Percentiles rank a stretch among this genome's conserved stretches.
Conservation (phyloP, 768 basidiomycete genomes). For the Infundibulicybe gibba region DNA sequence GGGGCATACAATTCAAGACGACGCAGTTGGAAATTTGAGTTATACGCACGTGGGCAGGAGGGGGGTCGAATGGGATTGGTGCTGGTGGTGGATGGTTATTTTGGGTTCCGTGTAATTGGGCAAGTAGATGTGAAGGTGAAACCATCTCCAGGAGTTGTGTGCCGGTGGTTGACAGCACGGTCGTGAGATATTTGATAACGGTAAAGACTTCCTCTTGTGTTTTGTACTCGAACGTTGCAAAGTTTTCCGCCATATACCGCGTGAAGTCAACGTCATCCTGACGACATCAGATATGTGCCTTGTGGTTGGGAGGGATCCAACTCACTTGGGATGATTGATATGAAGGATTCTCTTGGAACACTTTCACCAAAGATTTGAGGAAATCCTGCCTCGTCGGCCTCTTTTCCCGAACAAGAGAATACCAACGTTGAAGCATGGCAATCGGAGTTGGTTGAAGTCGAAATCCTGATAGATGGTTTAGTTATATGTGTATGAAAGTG, state of each 20-base stretch:
- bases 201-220: constrained; percentile 90
- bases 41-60: not conserved
- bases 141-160: constrained; percentile 76
- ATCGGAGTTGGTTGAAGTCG: constrained; percentile 58
- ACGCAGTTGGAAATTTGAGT: not conserved
- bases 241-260: constrained; percentile 94
- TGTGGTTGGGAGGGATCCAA: not conserved
- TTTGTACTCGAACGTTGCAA: constrained; percentile 91
- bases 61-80: constrained; percentile 10
- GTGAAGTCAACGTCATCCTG: constrained; percentile 83
- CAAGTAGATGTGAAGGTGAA: constrained; percentile 67
- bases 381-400: constrained; percentile 83
- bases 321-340: constrained; percentile 56
- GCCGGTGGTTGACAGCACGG: constrained; percentile 73
- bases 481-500: constrained; percentile 1
- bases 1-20: not conserved
- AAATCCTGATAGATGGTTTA: constrained; percentile 44
- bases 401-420: constrained; percentile 88
- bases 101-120: constrained; percentile 45
- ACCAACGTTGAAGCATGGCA: constrained; percentile 89
- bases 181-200: constrained; percentile 76
- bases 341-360: constrained; percentile 70
- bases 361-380: constrained; percentile 74
- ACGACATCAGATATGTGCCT: constrained; percentile 1
- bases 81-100: constrained; percentile 6